A percentile compares a stretch with the other conserved stretches of the same genome.
Evolutionary conservation across 1,284 basidiomycete genomes (phyloP).

Genomic region (Tylopilus sp.): DNA sequence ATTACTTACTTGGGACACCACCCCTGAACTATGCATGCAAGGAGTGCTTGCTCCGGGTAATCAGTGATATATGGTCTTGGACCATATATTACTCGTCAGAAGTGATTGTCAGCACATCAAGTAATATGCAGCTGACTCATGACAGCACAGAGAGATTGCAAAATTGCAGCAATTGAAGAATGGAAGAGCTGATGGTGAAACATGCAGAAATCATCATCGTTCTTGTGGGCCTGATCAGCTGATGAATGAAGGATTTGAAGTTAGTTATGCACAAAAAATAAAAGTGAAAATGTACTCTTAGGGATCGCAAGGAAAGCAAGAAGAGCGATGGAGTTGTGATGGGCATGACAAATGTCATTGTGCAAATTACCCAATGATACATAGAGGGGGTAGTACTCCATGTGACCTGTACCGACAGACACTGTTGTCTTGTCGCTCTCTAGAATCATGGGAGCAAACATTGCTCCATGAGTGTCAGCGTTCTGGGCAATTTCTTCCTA

Average conservation of each 20-base stretch:
- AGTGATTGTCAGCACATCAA: background rate
- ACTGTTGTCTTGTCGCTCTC: background rate
- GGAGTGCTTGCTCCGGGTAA: background rate
- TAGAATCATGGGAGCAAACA: background rate
- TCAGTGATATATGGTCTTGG: constrained; percentile 3
- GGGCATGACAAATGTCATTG: background rate
- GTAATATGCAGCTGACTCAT: background rate
- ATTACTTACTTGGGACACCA: background rate
- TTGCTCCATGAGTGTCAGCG: background rate
- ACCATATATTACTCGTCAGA: background rate
- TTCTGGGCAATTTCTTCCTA: background rate
- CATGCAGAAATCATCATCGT: background rate
- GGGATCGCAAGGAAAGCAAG: background rate
- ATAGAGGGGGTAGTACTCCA: background rate
- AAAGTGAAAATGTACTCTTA: background rate
- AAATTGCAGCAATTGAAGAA: background rate
- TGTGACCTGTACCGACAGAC: background rate
- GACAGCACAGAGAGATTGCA: background rate
- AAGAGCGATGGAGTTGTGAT: background rate
- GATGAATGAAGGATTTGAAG: background rate
- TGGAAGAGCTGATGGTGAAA: background rate
- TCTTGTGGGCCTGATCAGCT: constrained; percentile 1
- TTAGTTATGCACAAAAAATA: background rate
- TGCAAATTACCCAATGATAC: background rate
- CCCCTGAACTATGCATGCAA: background rate